Percentiles rank a stretch among this genome's conserved stretches.
These are phyloP conservation scores for Carex arenaria DNA, from an alignment of 202 grass and related monocot genomes.

Conservation along the genomic window DNA sequence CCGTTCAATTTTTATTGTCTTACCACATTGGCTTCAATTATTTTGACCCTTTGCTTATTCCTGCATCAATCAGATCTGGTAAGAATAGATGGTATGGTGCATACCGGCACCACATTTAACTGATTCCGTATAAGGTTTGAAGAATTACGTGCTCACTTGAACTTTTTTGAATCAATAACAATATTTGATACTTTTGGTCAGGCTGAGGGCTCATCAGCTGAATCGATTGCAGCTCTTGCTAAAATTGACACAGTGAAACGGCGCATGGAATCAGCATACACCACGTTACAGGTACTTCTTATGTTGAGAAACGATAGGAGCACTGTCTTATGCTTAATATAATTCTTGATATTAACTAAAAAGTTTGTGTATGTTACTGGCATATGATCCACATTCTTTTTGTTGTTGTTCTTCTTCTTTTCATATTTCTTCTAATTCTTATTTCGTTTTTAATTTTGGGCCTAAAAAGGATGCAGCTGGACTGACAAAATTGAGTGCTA, in stretches of 20 bases:
- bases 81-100: not conserved
- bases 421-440: not conserved
- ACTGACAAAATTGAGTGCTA: slow-evolving; percentile 87
- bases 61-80: not conserved
- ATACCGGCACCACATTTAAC: not conserved
- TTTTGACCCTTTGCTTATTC: not conserved
- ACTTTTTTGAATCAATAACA: not conserved
- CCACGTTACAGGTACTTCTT: slow-evolving; percentile 72
- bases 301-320: not conserved
- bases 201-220: slow-evolving; percentile 95
- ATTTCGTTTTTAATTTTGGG: not conserved
- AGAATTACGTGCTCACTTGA: not conserved
- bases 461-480: slow-evolving; percentile 87
- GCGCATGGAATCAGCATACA: slow-evolving; percentile 91
- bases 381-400: slow-evolving; percentile 14
- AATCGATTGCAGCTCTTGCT: slow-evolving; percentile 87
- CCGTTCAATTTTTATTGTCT: not conserved
- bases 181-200: slow-evolving; percentile 26
- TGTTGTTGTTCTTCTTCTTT: not conserved
- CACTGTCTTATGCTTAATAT: not conserved
- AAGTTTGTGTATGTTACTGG: not conserved
- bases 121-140: not conserved
- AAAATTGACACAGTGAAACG: slow-evolving; percentile 90
- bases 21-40: not conserved
- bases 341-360: slow-evolving; percentile 22